Conservation (phyloP, 2,329 filamentous ascomycete species). For the Graphium sp. region DNA sequence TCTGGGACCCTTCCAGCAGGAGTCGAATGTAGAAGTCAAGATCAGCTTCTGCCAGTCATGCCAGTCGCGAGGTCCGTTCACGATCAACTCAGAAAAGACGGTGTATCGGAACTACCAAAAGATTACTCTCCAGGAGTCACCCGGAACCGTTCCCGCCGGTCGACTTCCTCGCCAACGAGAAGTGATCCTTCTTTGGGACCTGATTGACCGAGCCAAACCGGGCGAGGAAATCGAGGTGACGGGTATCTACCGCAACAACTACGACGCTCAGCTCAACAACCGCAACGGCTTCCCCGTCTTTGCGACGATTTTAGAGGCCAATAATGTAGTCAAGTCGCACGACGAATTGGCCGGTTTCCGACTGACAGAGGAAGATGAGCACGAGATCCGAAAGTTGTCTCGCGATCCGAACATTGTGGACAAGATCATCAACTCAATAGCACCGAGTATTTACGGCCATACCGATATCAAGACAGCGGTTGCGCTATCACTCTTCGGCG, state of each 20-base stretch:
- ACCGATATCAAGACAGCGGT: slow-evolving; percentile 94
- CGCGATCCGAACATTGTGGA: slow-evolving; percentile 85
- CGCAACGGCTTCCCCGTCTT: slow-evolving; percentile 98
- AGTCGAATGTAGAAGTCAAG: slow-evolving; percentile 91
- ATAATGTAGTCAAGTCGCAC: slow-evolving; percentile 92
- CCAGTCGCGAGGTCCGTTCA: slow-evolving; percentile 88
- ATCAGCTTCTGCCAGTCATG: slow-evolving; percentile 94
- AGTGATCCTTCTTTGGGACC: slow-evolving; percentile 88
- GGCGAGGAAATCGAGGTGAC: slow-evolving; percentile 97
- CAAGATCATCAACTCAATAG: slow-evolving; percentile 83
- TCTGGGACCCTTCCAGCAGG: slow-evolving; percentile 90
- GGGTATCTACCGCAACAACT: slow-evolving; percentile 95
- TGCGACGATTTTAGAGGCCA: slow-evolving; percentile 91
- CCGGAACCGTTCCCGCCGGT: slow-evolving; percentile 89
- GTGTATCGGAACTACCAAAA: slow-evolving; percentile 99
- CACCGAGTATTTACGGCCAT: slow-evolving; percentile 94
- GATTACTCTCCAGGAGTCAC: slow-evolving; percentile 89
- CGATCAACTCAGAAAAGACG: slow-evolving; percentile 90
- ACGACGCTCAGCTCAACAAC: slow-evolving; percentile 93
- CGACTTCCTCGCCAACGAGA: slow-evolving; percentile 86
- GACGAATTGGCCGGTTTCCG: slow-evolving; percentile 95
- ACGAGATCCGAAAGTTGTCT: slow-evolving; percentile 72
- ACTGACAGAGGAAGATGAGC: slow-evolving; percentile 88
- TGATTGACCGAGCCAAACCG: slow-evolving; percentile 92
- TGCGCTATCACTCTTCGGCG: slow-evolving; percentile 84